Evolutionary conservation across 345 rosid species (phyloP).

Genomic region (Salix purpurea): DNA sequence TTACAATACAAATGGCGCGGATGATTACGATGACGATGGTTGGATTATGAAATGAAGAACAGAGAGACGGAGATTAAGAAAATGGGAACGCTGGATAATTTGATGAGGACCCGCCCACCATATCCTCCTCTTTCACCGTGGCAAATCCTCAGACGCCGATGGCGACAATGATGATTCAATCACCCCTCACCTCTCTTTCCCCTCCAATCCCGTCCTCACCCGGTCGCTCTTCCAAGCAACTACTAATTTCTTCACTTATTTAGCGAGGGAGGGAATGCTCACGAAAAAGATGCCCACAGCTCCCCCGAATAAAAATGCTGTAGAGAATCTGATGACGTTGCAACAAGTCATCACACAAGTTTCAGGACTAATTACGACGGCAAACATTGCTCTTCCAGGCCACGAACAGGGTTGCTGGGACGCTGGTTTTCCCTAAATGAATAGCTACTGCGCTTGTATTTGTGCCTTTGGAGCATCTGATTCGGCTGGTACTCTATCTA

Average conservation of each 20-base stretch:
- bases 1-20: no score
- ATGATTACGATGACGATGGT: no score
- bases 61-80: slow-evolving; percentile 21
- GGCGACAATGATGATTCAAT: slow-evolving; percentile 16
- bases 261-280: slow-evolving; percentile 41
- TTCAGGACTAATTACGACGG: slow-evolving; percentile 71
- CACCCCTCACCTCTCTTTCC: slow-evolving; percentile 51
- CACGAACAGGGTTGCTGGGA: slow-evolving; percentile 62
- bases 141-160: slow-evolving; percentile 29
- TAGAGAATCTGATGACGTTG: slow-evolving; percentile 74
- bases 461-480: slow-evolving; percentile 49
- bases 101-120: slow-evolving; percentile 51
- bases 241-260: neutral
- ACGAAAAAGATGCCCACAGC: slow-evolving; percentile 46
- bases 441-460: slow-evolving; percentile 50
- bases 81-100: slow-evolving; percentile 45
- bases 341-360: slow-evolving; percentile 70
- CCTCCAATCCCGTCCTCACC: slow-evolving; percentile 83
- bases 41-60: neutral
- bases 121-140: slow-evolving; percentile 51
- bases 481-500: slow-evolving; percentile 41
- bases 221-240: slow-evolving; percentile 68
- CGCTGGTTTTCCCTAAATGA: slow-evolving; percentile 29
- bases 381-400: slow-evolving; percentile 83
- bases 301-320: slow-evolving; percentile 78